These are phyloP conservation scores for Asterella californica DNA, from an alignment of 225 moss, liverwort and hornwort genomes.

Conservation along the genomic window DNA sequence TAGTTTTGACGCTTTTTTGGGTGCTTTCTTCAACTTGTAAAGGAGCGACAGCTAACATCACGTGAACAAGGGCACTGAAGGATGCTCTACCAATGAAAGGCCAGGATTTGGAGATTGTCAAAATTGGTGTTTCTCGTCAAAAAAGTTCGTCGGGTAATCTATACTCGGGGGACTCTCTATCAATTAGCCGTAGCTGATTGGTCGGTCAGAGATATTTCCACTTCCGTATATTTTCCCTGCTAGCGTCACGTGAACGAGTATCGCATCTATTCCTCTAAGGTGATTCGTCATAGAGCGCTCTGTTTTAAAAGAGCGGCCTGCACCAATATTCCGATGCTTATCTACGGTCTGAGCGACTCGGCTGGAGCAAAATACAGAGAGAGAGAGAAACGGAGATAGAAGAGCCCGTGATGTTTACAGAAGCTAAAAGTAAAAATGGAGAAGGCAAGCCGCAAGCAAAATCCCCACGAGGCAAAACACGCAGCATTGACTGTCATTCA, in stretches of 20 bases:
- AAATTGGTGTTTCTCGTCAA: neutral
- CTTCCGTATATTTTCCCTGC: conserved; percentile 8
- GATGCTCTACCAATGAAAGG: neutral
- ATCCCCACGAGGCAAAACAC: conserved; percentile 1
- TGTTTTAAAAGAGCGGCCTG: no score
- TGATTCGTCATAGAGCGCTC: neutral
- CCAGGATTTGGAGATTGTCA: neutral
- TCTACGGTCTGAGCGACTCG: no score
- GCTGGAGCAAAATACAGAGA: no score
- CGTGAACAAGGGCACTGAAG: conserved; percentile 6
- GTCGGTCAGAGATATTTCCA: neutral
- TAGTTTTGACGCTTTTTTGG: neutral
- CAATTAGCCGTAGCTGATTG: neutral
- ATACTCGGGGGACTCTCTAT: neutral
- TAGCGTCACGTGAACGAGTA: conserved; percentile 11
- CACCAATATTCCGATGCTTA: no score
- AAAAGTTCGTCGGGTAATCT: neutral
- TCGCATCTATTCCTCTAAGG: neutral
- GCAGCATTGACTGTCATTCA: neutral
- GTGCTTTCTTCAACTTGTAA: conserved; percentile 6
- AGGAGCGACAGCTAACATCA: conserved; percentile 7
- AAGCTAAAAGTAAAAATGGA: no score
- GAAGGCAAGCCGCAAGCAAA: neutral
- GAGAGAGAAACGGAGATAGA: no score
- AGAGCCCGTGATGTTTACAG: no score